Evolutionary conservation across 768 basidiomycete species (phyloP).

Genomic region (Lactarius vividus): DNA sequence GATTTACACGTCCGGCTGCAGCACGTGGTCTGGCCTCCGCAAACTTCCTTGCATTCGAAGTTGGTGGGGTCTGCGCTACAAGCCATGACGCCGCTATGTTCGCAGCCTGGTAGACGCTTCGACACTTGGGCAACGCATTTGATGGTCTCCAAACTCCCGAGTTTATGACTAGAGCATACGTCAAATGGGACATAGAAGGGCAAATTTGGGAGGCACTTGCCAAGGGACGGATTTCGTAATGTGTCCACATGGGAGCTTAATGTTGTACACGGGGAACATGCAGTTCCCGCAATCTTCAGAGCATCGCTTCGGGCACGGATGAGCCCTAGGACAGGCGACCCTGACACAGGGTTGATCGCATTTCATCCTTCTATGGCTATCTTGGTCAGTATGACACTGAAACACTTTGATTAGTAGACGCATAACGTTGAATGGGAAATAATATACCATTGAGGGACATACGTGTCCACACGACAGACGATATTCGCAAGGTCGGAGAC

Average conservation of each 20-base stretch:
- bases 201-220: conserved; percentile 23
- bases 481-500: conserved; percentile 33
- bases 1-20: conserved; percentile 35
- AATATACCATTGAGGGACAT: conserved; percentile 32
- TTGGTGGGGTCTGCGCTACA: conserved; percentile 27
- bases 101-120: conserved; percentile 35
- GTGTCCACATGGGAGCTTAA: conserved; percentile 35
- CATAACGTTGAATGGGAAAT: not conserved
- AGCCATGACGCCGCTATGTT: conserved; percentile 30
- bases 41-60: conserved; percentile 30
- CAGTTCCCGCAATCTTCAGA: conserved; percentile 33
- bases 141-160: conserved; percentile 30
- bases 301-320: conserved; percentile 34
- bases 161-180: conserved; percentile 28
- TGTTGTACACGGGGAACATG: conserved; percentile 28
- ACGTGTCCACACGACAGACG: conserved; percentile 34
- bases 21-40: conserved; percentile 31
- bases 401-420: not conserved
- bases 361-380: conserved; percentile 28
- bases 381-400: conserved; percentile 30
- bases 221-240: conserved; percentile 29
- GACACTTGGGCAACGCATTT: conserved; percentile 30
- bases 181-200: not conserved
- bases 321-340: conserved; percentile 28
- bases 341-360: conserved; percentile 31